Percentiles rank a stretch among this genome's conserved stretches.
Evolutionary conservation across 305 asterid genomes (phyloP).

Genomic region (Ruellia speciosa): DNA sequence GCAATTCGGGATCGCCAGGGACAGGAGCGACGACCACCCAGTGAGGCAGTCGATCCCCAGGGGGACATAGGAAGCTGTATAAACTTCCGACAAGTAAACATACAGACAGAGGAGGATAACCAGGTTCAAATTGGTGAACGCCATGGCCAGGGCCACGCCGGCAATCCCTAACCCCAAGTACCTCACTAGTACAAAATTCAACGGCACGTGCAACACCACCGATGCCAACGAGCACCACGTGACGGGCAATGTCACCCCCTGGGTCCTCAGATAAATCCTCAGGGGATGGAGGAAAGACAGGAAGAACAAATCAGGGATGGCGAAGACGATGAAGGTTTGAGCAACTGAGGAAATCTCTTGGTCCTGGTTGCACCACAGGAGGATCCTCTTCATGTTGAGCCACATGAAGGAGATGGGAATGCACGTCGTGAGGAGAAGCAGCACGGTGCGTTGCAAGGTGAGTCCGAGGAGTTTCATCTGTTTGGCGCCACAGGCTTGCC

Average conservation of each 20-base stretch:
- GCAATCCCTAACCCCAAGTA: constrained; percentile 50
- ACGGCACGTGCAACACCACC: constrained; percentile 54
- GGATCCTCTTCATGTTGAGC: constrained; percentile 68
- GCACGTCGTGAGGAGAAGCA: constrained; percentile 63
- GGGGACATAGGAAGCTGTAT: constrained; percentile 54
- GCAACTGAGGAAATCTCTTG: constrained; percentile 62
- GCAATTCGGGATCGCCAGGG: constrained; percentile 65
- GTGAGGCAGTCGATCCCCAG: constrained; percentile 53
- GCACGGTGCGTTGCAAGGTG: constrained; percentile 66
- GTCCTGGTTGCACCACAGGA: constrained; percentile 74
- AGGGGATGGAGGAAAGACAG: constrained; percentile 74
- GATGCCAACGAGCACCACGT: constrained; percentile 60
- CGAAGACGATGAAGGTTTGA: constrained; percentile 61
- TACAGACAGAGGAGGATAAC: constrained; percentile 42
- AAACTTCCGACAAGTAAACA: constrained; percentile 53
- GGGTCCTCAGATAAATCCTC: constrained; percentile 63
- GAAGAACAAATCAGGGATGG: constrained; percentile 78
- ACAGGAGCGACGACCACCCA: constrained; percentile 61
- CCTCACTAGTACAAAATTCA: constrained; percentile 53
- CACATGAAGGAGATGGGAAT: constrained; percentile 73
- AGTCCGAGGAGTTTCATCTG: constrained; percentile 81
- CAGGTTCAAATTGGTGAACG: constrained; percentile 56
- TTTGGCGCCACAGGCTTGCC: constrained; percentile 90
- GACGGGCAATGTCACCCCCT: constrained; percentile 61
- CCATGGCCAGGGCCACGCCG: constrained; percentile 81